phyloP scores from a whole-genome alignment of 768 basidiomycete genomes.

The Amylocystis lapponica region DNA sequence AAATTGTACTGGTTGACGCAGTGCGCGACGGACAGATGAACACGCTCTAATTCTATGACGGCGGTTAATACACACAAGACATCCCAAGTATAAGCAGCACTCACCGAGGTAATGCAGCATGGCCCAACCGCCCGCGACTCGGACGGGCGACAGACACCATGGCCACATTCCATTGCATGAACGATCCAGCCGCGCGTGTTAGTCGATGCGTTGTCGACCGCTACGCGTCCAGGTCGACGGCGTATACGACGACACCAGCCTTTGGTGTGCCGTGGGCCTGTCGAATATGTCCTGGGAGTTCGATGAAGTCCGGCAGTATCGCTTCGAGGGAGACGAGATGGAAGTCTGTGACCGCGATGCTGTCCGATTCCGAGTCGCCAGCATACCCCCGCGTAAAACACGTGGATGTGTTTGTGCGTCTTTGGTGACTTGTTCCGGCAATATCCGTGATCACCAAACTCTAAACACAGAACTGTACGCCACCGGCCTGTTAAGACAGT shows the following conservation, averaged over 20 bases:
- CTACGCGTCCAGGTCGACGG: not conserved
- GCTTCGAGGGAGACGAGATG: too few species aligned
- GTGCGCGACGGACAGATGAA: constrained; percentile 9
- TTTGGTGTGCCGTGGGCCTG: too few species aligned
- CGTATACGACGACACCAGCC: constrained; percentile 3
- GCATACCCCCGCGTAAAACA: too few species aligned
- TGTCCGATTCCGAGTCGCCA: too few species aligned
- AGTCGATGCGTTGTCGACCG: not conserved
- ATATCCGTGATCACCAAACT: constrained; percentile 14
- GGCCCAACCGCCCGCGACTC: constrained; percentile 34
- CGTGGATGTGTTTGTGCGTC: not conserved
- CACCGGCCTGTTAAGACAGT: constrained; percentile 7
- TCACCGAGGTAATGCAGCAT: constrained; percentile 16
- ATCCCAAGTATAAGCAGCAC: too few species aligned
- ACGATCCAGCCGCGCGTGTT: too few species aligned
- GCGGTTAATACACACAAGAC: too few species aligned
- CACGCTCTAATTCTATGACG: too few species aligned
- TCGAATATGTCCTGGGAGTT: too few species aligned
- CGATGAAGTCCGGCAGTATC: too few species aligned
- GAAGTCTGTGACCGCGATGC: too few species aligned
- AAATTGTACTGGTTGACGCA: too few species aligned
- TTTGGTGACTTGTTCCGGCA: constrained; percentile 4
- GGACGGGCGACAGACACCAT: constrained; percentile 56
- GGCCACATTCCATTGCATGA: constrained; percentile 77
- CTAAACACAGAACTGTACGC: constrained; percentile 21